Evolutionary conservation across 345 rosid species (phyloP).

Genomic region (Syzygium grande): DNA sequence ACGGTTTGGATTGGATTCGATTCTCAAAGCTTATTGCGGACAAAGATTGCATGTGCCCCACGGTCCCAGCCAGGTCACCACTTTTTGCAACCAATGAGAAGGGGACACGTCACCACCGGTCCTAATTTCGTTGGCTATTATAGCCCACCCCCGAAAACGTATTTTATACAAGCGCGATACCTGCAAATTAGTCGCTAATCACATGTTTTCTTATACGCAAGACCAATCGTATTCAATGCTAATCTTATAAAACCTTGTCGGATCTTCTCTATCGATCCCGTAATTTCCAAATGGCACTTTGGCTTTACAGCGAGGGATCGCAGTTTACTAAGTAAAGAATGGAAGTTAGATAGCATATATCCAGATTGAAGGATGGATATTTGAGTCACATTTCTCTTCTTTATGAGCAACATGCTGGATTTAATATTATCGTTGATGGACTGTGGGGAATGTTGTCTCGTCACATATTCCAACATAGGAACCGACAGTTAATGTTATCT

Average conservation of each 20-base stretch:
- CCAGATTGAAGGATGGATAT: neutral
- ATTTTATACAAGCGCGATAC: neutral
- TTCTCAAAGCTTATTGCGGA: neutral
- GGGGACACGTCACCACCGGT: neutral
- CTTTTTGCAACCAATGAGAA: neutral
- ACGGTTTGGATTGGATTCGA: neutral
- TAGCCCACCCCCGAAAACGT: neutral
- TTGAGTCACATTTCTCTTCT: neutral
- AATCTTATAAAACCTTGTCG: neutral
- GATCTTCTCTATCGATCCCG: neutral
- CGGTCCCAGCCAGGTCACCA: neutral
- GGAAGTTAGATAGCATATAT: neutral
- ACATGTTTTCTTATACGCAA: neutral
- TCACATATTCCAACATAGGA: neutral
- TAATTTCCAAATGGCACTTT: neutral
- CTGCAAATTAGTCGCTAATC: neutral
- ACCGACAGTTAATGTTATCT: neutral
- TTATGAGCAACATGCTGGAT: neutral
- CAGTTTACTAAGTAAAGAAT: neutral
- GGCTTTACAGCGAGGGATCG: neutral
- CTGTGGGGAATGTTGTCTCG: neutral
- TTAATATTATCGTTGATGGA: neutral
- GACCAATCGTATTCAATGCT: neutral
- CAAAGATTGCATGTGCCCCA: neutral
- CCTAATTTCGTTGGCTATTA: neutral